phyloP scores from a whole-genome alignment of 306 rosid species.

The Cicer bijugum region DNA sequence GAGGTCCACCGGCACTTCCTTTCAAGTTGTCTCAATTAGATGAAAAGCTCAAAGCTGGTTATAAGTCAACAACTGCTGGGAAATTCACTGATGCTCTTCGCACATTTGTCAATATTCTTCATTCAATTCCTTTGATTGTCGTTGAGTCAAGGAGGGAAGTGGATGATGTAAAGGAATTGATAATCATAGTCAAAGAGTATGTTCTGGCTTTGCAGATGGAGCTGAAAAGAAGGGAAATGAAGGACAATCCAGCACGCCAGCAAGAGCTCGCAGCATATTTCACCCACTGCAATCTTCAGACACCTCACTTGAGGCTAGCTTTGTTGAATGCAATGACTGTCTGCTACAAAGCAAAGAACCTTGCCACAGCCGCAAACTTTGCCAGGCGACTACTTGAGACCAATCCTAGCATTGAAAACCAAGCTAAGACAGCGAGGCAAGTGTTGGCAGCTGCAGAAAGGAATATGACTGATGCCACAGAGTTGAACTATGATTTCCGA shows the following conservation, averaged over 20 bases:
- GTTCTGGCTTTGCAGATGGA: slow-evolving; percentile 82
- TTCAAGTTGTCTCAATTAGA: slow-evolving; percentile 77
- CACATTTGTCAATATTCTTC: slow-evolving; percentile 68
- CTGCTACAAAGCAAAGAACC: slow-evolving; percentile 84
- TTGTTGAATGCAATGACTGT: slow-evolving; percentile 70
- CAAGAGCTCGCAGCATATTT: slow-evolving; percentile 97
- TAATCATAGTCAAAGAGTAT: slow-evolving; percentile 81
- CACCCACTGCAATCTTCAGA: slow-evolving; percentile 91
- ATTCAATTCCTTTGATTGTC: slow-evolving; percentile 78
- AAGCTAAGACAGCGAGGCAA: slow-evolving; percentile 84
- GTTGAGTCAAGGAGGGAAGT: slow-evolving; percentile 94
- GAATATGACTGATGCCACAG: slow-evolving; percentile 74
- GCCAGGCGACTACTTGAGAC: slow-evolving; percentile 89
- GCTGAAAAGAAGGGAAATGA: slow-evolving; percentile 76
- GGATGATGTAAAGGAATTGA: slow-evolving; percentile 88
- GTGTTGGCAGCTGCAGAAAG: slow-evolving; percentile 90
- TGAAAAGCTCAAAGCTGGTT: slow-evolving; percentile 88
- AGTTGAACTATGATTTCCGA: slow-evolving; percentile 84
- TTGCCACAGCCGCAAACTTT: slow-evolving; percentile 82
- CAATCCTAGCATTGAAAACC: slow-evolving; percentile 79
- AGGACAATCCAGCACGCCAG: slow-evolving; percentile 70
- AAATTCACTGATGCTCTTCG: slow-evolving; percentile 77
- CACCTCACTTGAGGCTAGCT: slow-evolving; percentile 90
- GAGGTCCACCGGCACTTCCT: slow-evolving; percentile 80
- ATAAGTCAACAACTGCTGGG: slow-evolving; percentile 82